Evolutionary conservation across 1,284 basidiomycete species (phyloP), one percentile per base, ranked within the genome.

Genomic region (Peniophora sp.): DNA sequence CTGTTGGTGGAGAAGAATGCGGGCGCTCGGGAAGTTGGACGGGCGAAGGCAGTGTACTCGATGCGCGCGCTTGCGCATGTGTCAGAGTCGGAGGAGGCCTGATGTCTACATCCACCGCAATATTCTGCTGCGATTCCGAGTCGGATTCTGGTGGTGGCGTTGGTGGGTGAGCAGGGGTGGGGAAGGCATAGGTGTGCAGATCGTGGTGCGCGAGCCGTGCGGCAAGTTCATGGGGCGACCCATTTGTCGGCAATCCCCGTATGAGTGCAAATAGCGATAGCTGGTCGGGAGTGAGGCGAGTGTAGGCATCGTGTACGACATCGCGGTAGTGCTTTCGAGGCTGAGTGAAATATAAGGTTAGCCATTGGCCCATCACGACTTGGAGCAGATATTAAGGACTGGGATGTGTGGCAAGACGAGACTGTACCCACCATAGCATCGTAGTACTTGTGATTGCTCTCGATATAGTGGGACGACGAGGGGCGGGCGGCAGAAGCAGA

Each of bases 241-340:
- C 87, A 14, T 74, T 68, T 0, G 73, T 78, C 45, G 83, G 78
- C 11, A 90, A 69, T 50, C 74, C 79, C 54, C 87, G 78, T 48
- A 83, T 74, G 67, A 79, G 77, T 63, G 85, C 79, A 63, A 90
- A 90, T 52, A 90, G 74, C 35, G 81, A 64, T 53, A 89, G 77
- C 57, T 90, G 84, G 37, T 79, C 70, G 60, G 74, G 78, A 22
- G 73, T 73, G 56, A 90, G 71, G 55, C 78, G 78, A 57, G 74
- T 68, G 64, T 90, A 90, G n/a, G 85, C 87, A 60, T 74, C 72
- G 55, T 74, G 70, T 51, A 84, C 75, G 62, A 79, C 66, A 47
- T 73, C 70, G 11, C 36, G 27, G 27, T 32, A 32, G 27, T 32
- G 27, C 5, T 5, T 32, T 32, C 27, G 27, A 5, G 27, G 27